A percentile compares a stretch with the other conserved stretches of the same genome.
These are phyloP conservation scores for Globisporangium alternatum DNA, from an alignment of 352 stramenopile genomes.

Conservation along the genomic window DNA sequence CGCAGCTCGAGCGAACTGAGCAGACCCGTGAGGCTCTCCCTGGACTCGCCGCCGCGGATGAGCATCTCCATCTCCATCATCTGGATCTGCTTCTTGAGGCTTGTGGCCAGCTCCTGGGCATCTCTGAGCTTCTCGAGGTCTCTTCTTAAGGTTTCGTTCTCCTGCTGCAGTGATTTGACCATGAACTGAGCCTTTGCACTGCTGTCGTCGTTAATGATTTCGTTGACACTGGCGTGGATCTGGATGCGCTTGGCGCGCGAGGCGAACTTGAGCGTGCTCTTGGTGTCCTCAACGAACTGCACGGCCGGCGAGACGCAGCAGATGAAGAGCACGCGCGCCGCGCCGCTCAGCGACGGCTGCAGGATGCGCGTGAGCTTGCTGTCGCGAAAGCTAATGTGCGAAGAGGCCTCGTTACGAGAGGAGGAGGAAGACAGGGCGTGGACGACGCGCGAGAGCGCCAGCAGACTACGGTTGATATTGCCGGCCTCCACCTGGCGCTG, in stretches of 20 bases:
- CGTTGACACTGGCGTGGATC: conserved; percentile 34
- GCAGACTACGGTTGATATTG: conserved; percentile 5
- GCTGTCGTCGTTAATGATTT: conserved; percentile 19
- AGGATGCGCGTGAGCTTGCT: conserved; percentile 27
- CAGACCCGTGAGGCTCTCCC: conserved; percentile 15
- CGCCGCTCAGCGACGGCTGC: conserved; percentile 19
- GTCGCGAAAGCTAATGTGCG: conserved; percentile 23
- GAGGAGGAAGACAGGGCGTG: conserved; percentile 1
- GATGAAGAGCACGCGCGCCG: conserved; percentile 15
- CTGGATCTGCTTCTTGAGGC: conserved; percentile 33
- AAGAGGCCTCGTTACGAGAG: neutral
- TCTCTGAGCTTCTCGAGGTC: conserved; percentile 33
- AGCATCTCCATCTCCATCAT: conserved; percentile 26
- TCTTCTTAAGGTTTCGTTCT: conserved; percentile 41
- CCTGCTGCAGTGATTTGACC: conserved; percentile 35
- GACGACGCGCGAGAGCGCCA: conserved; percentile 8
- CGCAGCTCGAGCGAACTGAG: conserved; percentile 21
- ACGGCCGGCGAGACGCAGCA: conserved; percentile 16
- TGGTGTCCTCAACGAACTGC: conserved; percentile 13
- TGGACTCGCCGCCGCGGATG: conserved; percentile 13
- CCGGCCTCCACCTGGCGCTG: conserved; percentile 15
- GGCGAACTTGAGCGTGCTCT: conserved; percentile 16
- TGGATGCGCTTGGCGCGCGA: conserved; percentile 14
- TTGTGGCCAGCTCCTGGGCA: conserved; percentile 29
- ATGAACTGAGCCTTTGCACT: neutral